Evolutionary conservation across 2,329 filamentous ascomycete genomes (phyloP).

Genomic region (Venturia effusa): DNA sequence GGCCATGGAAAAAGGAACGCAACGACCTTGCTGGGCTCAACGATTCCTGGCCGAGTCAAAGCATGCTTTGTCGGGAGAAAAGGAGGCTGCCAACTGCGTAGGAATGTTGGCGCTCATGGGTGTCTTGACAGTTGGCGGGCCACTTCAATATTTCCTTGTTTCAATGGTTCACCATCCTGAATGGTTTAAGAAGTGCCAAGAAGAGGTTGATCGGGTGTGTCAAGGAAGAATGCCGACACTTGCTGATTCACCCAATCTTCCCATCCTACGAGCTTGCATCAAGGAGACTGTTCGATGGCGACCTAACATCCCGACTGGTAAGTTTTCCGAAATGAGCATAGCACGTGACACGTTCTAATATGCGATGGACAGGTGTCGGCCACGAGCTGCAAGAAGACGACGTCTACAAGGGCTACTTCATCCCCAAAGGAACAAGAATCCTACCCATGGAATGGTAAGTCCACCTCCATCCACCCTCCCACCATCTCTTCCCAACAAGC

Average conservation of each 20-base stretch:
- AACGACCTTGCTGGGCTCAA: conserved; percentile 32
- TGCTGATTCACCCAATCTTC: conserved; percentile 23
- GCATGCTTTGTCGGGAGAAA: conserved; percentile 24
- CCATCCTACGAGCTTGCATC: conserved; percentile 22
- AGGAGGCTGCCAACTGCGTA: conserved; percentile 24
- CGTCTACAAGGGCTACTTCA: conserved; percentile 42
- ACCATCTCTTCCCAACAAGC: neutral
- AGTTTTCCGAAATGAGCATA: conserved; percentile 19
- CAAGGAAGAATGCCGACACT: conserved; percentile 34
- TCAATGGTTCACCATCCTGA: conserved; percentile 39
- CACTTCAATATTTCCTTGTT: conserved; percentile 22
- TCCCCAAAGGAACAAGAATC: conserved; percentile 35
- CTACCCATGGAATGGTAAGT: conserved; percentile 14
- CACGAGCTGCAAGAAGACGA: conserved; percentile 42
- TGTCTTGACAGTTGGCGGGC: conserved; percentile 23
- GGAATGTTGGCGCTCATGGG: conserved; percentile 26
- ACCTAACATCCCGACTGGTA: conserved; percentile 38
- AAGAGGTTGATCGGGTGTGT: conserved; percentile 33
- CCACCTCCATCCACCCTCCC: neutral
- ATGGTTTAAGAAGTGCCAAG: conserved; percentile 35
- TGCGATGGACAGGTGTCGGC: conserved; percentile 33
- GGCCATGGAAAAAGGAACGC: conserved; percentile 30
- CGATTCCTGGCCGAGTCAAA: conserved; percentile 32
- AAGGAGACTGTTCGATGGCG: conserved; percentile 31
- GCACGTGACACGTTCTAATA: neutral